phyloP scores from a whole-genome alignment of 2,329 filamentous ascomycete species.

The Trichoderma gracile region DNA sequence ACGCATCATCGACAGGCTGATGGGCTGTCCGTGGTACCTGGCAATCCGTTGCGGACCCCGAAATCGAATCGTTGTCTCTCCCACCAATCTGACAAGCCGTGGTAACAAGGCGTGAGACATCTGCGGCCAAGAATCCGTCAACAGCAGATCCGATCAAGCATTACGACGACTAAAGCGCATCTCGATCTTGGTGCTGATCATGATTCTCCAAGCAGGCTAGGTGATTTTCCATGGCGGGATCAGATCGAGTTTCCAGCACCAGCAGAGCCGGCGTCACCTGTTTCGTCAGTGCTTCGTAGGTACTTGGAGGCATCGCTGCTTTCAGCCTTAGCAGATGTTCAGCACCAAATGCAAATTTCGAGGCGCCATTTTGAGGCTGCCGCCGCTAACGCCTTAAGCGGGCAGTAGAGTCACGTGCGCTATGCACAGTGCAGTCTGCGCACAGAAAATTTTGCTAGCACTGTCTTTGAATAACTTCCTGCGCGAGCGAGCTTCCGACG shows the following conservation, averaged over 20 bases:
- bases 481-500: constrained; percentile 26
- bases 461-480: constrained; percentile 40
- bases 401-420: constrained; percentile 32
- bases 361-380: constrained; percentile 26
- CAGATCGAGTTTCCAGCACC: too few relatives aligned
- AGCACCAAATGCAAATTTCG: constrained; percentile 1
- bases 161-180: too few relatives aligned
- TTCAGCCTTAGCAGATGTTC: constrained; percentile 10
- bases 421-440: constrained; percentile 31
- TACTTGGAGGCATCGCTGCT: constrained; percentile 6
- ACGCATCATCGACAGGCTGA: background rate
- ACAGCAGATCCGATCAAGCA: too few relatives aligned
- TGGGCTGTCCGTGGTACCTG: constrained; percentile 12
- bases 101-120: too few relatives aligned
- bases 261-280: constrained; percentile 7
- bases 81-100: background rate
- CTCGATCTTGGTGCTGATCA: too few relatives aligned
- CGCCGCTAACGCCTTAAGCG: constrained; percentile 26
- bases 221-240: too few relatives aligned
- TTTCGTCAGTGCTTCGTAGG: too few relatives aligned
- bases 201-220: too few relatives aligned
- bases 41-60: constrained; percentile 1
- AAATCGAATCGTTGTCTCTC: background rate
- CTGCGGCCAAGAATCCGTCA: too few relatives aligned
- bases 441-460: constrained; percentile 35